Evolutionary conservation across 148 eudicot species (phyloP).

Genomic region (Bassia scoparia): DNA sequence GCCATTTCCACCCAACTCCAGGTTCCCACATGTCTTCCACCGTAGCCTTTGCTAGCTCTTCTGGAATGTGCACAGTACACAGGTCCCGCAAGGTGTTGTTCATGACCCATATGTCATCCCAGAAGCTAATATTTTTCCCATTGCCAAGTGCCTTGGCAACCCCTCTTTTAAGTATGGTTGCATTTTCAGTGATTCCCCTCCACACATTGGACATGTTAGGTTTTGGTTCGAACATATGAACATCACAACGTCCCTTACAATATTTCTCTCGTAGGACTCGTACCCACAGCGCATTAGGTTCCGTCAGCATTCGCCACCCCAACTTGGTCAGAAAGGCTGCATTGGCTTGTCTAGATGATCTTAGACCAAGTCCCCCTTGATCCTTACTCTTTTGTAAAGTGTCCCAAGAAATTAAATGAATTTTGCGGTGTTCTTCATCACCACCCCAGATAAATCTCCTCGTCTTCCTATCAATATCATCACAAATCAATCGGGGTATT

Average conservation of each 20-base stretch:
- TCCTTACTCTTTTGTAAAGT: neutral
- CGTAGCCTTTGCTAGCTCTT: too few species aligned
- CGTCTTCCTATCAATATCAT: neutral
- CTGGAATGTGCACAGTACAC: too few species aligned
- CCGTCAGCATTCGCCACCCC: neutral
- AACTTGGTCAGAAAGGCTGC: neutral
- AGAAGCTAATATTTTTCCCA: too few species aligned
- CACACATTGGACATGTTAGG: neutral
- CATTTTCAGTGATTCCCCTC: neutral
- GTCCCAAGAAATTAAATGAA: neutral
- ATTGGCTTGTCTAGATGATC: neutral
- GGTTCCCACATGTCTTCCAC: too few species aligned
- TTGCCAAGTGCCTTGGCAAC: too few species aligned
- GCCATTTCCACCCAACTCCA: too few species aligned
- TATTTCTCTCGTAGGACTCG: neutral
- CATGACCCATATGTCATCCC: too few species aligned
- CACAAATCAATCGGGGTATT: neutral
- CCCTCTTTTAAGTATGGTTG: too few species aligned
- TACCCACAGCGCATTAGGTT: neutral
- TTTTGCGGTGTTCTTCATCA: neutral
- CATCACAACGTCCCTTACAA: neutral
- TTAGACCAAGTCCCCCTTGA: neutral
- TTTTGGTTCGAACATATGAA: neutral
- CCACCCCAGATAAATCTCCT: neutral
- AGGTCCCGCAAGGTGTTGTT: too few species aligned